Base-by-base conservation (phyloP, 1,139 yeast genomes). In the Taphrina betulina region DNA sequence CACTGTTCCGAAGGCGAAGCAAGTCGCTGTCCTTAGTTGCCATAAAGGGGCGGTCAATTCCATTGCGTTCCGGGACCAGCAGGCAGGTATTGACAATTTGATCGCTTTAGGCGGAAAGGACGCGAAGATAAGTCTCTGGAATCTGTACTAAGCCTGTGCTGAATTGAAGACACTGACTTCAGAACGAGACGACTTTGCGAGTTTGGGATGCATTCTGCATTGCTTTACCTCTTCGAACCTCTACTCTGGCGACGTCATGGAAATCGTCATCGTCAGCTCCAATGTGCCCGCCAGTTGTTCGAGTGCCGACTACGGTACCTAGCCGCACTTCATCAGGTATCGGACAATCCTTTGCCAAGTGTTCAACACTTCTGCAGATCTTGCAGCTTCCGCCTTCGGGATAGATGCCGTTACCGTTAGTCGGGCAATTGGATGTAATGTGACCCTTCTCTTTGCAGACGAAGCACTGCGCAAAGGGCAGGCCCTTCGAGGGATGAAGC, bases 341-440 rank as follows among this genome's bases (percentile, higher is more conserved):
- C 17, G 56, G 55, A 24, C 60, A 57, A 29, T 57, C 58, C 34
- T 48, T 48, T 28, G 52, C 58, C 5, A 54, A 29, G 29, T 57
- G 60, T 14, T 53, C 52, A 10, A 41, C 44, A 20, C 57, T 43
- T 10, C 36, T n/a, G 35, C 60, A 57, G 23, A 57, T 31, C 40
- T 54, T 54, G 40, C 60, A 57, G 45, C 56, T 35, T 3, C 60
- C 60, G 20, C 58, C 58, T n/a, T 38, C 35, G 14, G 60, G 60
- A 37, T 53, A 57, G 3, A 48, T 34, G 26, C 60, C 60, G 5
- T 57, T 48, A n/a, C 50, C 50, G 20, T 57, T 57, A n/a, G 58
- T 37, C 7, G 58, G 56, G 23, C 60, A 57, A 22, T 41, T 42
- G 3, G 58, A 55, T 5, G 60, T 48, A 36, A 57, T 52, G 41